Evolutionary conservation across 768 basidiomycete species (phyloP).

Genomic region (Leccinellum rugosiceps): DNA sequence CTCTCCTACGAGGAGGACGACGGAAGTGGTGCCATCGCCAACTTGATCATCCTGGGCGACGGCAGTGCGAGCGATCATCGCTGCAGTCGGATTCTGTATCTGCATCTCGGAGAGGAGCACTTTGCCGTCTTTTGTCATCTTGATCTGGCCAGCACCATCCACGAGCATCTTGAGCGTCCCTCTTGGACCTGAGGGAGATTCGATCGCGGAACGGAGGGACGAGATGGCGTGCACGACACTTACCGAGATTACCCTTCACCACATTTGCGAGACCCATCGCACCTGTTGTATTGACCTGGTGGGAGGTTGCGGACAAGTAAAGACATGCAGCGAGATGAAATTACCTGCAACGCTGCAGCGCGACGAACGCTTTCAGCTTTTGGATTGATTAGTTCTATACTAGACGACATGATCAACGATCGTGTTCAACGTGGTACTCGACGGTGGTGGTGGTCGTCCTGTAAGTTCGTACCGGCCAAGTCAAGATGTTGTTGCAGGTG

Average conservation of each 20-base stretch:
- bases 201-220: constrained; percentile 22
- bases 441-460: constrained; percentile 15
- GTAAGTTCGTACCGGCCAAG: constrained; percentile 2
- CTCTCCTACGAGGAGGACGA: constrained; percentile 93
- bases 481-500: constrained; percentile 5
- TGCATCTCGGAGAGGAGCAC: constrained; percentile 99
- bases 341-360: constrained; percentile 87
- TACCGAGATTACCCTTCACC: constrained; percentile 96
- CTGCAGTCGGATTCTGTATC: constrained; percentile 98
- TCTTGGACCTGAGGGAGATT: constrained; percentile 66
- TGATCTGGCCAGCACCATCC: constrained; percentile 96
- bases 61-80: constrained; percentile 98
- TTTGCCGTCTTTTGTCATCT: constrained; percentile 99
- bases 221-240: constrained; percentile 26
- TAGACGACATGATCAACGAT: constrained; percentile 54
- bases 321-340: constrained; percentile 16
- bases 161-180: constrained; percentile 99
- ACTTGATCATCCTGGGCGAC: constrained; percentile 99
- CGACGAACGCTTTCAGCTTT: constrained; percentile 92
- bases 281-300: constrained; percentile 85
- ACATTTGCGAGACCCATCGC: constrained; percentile 97
- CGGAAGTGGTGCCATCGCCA: constrained; percentile 97
- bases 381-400: constrained; percentile 94
- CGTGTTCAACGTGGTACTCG: constrained; percentile 20
- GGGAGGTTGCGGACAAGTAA: constrained; percentile 22